These are phyloP conservation scores for Mariannaea sp. DNA, from an alignment of 2,329 filamentous ascomycete genomes.

Conservation along the genomic window DNA sequence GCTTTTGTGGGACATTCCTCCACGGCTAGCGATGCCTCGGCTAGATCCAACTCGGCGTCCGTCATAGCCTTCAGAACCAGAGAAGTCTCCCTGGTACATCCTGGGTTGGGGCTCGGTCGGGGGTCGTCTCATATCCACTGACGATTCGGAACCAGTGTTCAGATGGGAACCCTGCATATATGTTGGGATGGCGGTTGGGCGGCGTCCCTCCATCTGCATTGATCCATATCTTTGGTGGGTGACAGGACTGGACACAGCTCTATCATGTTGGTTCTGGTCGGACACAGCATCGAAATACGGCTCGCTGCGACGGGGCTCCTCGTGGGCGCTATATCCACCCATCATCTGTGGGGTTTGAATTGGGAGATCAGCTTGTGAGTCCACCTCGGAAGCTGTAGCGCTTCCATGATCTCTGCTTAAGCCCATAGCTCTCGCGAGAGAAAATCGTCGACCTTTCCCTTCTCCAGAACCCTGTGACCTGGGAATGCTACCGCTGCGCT, in stretches of 20 bases:
- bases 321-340: constrained; percentile 43
- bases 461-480: constrained; percentile 62
- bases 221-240: constrained; percentile 51
- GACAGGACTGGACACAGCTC: constrained; percentile 42
- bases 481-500: constrained; percentile 68
- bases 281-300: constrained; percentile 49
- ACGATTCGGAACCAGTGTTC: constrained; percentile 59
- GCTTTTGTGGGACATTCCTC: constrained; percentile 74
- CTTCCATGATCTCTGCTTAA: constrained; percentile 59
- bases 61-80: constrained; percentile 50
- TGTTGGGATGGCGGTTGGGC: constrained; percentile 51
- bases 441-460: constrained; percentile 69
- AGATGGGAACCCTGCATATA: constrained; percentile 54
- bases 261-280: constrained; percentile 44
- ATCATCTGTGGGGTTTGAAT: constrained; percentile 51
- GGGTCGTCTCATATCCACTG: constrained; percentile 53
- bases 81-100: constrained; percentile 50
- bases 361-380: constrained; percentile 58
- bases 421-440: constrained; percentile 68
- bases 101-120: constrained; percentile 47
- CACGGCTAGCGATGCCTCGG: constrained; percentile 47
- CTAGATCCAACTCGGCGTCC: constrained; percentile 45
- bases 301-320: constrained; percentile 43
- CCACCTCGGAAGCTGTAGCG: constrained; percentile 50
- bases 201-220: constrained; percentile 46